These are phyloP conservation scores for Hyphodiscus hymeniophilus DNA, from an alignment of 495 filamentous ascomycete genomes.

Conservation along the genomic window DNA sequence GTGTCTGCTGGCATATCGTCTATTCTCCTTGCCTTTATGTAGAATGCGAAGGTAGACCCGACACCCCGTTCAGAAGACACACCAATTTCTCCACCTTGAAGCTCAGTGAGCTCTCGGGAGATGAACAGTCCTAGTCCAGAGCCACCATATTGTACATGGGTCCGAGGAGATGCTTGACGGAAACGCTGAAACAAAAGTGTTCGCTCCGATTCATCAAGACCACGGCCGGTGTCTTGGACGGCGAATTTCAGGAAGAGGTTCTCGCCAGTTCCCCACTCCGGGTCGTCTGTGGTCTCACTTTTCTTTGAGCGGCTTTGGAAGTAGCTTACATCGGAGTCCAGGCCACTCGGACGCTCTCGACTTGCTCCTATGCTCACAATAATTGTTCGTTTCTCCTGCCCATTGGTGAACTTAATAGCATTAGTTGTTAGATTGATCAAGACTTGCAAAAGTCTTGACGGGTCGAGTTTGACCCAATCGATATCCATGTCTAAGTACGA, in stretches of 20 bases:
- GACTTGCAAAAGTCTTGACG: slow-evolving; percentile 69
- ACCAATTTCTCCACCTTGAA: slow-evolving; percentile 80
- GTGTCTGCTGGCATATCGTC: slow-evolving; percentile 11
- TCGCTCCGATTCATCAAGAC: slow-evolving; percentile 64
- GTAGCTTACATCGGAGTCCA: slow-evolving; percentile 34
- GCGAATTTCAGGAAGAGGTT: slow-evolving; percentile 64
- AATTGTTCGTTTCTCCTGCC: slow-evolving; percentile 51
- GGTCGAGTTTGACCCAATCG: slow-evolving; percentile 74
- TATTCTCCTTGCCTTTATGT: slow-evolving; percentile 40
- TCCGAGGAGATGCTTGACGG: slow-evolving; percentile 66
- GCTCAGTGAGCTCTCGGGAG: slow-evolving; percentile 63
- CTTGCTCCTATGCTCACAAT: slow-evolving; percentile 64
- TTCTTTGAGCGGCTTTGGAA: slow-evolving; percentile 46
- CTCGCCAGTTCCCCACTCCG: slow-evolving; percentile 64
- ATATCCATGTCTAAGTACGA: slow-evolving; percentile 54
- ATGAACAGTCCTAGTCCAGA: slow-evolving; percentile 81
- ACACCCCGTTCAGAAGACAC: slow-evolving; percentile 61
- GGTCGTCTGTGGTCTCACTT: slow-evolving; percentile 39
- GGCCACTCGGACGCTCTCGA: slow-evolving; percentile 37
- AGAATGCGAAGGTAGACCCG: slow-evolving; percentile 82
- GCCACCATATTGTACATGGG: slow-evolving; percentile 75
- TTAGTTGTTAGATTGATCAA: slow-evolving; percentile 73
- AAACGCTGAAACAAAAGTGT: slow-evolving; percentile 74
- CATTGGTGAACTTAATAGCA: slow-evolving; percentile 71
- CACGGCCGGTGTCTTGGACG: slow-evolving; percentile 72